phyloP scores from a whole-genome alignment of 2,329 filamentous ascomycete species.

The Botrytis paeoniae region DNA sequence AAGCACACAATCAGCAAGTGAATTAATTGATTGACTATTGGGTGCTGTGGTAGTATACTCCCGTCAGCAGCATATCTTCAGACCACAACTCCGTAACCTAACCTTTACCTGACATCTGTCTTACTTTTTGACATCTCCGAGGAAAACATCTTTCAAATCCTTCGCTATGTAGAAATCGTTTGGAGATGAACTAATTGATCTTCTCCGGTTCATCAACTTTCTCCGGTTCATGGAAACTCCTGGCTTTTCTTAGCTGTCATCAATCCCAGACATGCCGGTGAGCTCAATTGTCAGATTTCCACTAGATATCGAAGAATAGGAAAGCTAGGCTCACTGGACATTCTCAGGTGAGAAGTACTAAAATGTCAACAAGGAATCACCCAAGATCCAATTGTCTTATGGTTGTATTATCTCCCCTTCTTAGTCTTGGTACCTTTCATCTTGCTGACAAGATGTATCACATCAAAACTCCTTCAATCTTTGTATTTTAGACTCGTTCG shows the following conservation, averaged over 20 bases:
- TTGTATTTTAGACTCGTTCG: not conserved
- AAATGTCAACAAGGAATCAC: not conserved
- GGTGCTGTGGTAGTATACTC: not conserved
- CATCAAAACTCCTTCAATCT: not conserved
- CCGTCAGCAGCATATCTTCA: not conserved
- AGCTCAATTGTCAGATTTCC: not conserved
- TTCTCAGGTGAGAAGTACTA: not conserved
- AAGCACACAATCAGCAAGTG: not conserved
- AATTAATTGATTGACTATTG: too few relatives aligned
- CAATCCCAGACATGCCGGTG: not conserved
- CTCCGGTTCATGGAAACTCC: not conserved
- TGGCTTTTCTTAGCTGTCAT: not conserved
- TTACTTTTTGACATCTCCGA: conserved; percentile 5
- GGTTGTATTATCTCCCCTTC: not conserved
- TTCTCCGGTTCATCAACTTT: not conserved
- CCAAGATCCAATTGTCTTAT: too few relatives aligned
- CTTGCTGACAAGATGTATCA: not conserved
- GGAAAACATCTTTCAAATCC: not conserved
- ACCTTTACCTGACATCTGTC: not conserved
- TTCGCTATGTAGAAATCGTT: not conserved
- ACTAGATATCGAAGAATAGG: not conserved
- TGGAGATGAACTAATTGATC: not conserved
- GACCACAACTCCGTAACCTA: not conserved
- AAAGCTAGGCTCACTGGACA: not conserved
- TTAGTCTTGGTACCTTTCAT: too few relatives aligned